These are phyloP conservation scores for Dactylella cylindrospora DNA, from an alignment of 2,329 filamentous ascomycete species.

Conservation along the genomic window DNA sequence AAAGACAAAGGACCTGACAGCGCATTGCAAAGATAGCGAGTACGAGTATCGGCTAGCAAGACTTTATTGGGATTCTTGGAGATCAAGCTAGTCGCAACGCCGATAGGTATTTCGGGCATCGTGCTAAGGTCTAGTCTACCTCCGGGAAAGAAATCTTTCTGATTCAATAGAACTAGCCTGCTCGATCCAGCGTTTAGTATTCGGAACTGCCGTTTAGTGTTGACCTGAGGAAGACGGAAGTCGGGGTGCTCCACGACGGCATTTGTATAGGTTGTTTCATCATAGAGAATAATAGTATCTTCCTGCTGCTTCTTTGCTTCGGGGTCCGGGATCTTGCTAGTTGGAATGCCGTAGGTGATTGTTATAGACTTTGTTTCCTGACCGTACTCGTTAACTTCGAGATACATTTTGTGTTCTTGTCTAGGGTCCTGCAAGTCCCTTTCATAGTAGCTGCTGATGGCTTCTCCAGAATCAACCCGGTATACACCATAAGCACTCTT, in stretches of 20 bases:
- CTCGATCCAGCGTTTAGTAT: too few species aligned
- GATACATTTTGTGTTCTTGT: slow-evolving; percentile 2
- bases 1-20: too few species aligned
- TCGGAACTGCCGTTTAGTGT: too few species aligned
- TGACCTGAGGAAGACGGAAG: not conserved
- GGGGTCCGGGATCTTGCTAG: not conserved
- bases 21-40: too few species aligned
- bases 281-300: not conserved
- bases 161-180: too few species aligned
- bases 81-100: too few species aligned
- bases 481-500: not conserved
- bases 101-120: too few species aligned
- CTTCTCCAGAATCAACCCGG: slow-evolving; percentile 1
- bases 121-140: too few species aligned
- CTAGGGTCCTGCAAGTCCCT: slow-evolving; percentile 1
- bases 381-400: slow-evolving; percentile 9
- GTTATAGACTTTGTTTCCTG: not conserved
- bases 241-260: not conserved
- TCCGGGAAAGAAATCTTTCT: too few species aligned
- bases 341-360: slow-evolving; percentile 8
- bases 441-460: not conserved
- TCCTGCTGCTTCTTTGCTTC: slow-evolving; percentile 5
- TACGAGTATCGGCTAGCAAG: too few species aligned
- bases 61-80: too few species aligned
- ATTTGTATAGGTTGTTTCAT: slow-evolving; percentile 15